Base-by-base conservation (phyloP, 2,329 filamentous ascomycete species). In the Leptographium galeiforme region DNA sequence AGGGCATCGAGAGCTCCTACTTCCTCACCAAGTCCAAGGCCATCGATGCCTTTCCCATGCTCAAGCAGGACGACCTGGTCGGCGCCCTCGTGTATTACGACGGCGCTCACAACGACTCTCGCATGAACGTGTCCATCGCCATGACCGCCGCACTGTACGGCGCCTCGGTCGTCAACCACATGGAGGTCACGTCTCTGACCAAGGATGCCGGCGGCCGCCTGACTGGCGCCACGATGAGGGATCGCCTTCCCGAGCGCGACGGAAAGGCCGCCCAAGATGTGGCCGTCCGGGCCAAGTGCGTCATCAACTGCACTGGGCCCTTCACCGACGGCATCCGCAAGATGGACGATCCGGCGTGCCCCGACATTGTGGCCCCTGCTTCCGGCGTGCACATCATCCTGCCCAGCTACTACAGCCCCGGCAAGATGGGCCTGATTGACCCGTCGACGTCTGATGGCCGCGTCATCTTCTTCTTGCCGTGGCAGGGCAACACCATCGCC, bases 41-140 rank as follows among this genome's bases (percentile, higher is more conserved):
- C 10, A 72, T 89, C 56, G 83, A 88, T 62, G 79, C 82, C 8
- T 90, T 90, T 63, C 87, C 87, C 25, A 85, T 89, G 78, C 70
- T 93, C 60, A 85, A 84, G 68, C 82, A 79, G 62, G 80, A 86
- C 52, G 81, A 81, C 40, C 71, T 91, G 16, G 77, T 89, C 52
- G 87, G 87, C 59, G 87, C 87, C 38, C 71, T 91, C 62, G 86
- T 91, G 40, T 93, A 93, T 75, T 91, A 91, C 65, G 84, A 93
- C 70, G 87, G 87, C 57, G 86, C 87, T 54, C 87, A 91, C 72
- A 91, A 93, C 64, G 87, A 93, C 65, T 89, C 87, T 32, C 81
- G 87, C 57, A 93, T 91, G 86, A 91, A 91, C 66, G 82, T 90
- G 47, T 88, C 85, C 11, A 75, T 93, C 49, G 87, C 85, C 25